Conservation (phyloP, 805 yeast species). For the Saccharomycopsis babjevae region DNA sequence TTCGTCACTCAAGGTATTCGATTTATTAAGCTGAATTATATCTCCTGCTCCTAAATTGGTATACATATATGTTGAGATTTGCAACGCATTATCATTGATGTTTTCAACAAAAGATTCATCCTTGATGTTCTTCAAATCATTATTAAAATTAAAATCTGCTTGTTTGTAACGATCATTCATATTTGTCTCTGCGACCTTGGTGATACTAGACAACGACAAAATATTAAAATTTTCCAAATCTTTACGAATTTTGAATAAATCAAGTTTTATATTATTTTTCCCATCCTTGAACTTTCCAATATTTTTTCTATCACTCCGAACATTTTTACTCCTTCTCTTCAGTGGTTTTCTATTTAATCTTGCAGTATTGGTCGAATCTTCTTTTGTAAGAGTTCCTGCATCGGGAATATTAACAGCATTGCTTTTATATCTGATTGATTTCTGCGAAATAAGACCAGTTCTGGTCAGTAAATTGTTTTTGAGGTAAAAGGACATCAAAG, state of each 20-base stretch:
- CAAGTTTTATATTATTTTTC: not conserved
- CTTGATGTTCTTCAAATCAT: not conserved
- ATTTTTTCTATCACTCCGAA: not conserved
- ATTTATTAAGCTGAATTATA: not conserved
- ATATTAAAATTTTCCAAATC: slow-evolving; percentile 8
- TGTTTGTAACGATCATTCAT: not conserved
- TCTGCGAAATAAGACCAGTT: not conserved
- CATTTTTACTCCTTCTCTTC: not conserved
- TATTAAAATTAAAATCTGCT: not conserved
- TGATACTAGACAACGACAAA: not conserved
- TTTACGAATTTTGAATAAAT: slow-evolving; percentile 4
- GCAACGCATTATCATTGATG: not conserved
- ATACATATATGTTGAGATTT: not conserved
- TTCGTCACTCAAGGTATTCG: not conserved
- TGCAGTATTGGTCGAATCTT: not conserved
- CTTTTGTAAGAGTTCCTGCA: not conserved
- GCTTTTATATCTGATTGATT: not conserved
- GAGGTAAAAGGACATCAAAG: not conserved
- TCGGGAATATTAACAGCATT: not conserved
- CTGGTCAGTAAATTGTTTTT: not conserved
- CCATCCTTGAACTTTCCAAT: not conserved
- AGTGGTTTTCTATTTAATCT: not conserved
- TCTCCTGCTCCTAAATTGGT: not conserved
- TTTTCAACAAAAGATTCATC: not conserved
- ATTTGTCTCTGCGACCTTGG: not conserved